Evolutionary conservation across 2,329 filamentous ascomycete genomes (phyloP).

Genomic region (Trichophyton schoenleinii): DNA sequence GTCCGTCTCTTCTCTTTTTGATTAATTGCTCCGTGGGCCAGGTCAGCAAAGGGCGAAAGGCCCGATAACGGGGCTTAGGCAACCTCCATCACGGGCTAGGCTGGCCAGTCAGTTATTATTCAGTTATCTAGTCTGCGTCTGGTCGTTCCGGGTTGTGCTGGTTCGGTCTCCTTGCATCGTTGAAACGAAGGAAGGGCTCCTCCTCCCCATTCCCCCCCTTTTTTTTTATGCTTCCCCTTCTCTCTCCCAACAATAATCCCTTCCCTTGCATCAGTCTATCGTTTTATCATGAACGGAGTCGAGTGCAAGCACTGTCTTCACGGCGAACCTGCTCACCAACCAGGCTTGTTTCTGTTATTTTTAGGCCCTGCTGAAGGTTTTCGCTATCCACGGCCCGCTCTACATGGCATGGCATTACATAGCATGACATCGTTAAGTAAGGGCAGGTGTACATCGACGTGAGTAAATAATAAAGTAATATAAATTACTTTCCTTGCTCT

Average conservation of each 20-base stretch:
- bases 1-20: not conserved
- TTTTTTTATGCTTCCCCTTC: not conserved
- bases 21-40: conserved; percentile 1
- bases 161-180: not conserved
- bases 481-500: too few relatives aligned
- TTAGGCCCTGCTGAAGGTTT: conserved; percentile 3
- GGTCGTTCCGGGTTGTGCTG: not conserved
- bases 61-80: not conserved
- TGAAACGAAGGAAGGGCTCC: not conserved
- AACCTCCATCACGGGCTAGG: too few relatives aligned
- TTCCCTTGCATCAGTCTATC: not conserved
- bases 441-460: not conserved
- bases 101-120: not conserved
- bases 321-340: too few relatives aligned
- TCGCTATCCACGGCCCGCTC: conserved; percentile 1
- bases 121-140: too few relatives aligned
- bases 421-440: not conserved
- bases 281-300: not conserved
- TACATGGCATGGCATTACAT: conserved; percentile 1
- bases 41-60: not conserved
- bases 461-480: too few relatives aligned
- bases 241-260: not conserved
- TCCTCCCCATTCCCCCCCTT: not conserved
- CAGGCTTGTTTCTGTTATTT: not conserved
- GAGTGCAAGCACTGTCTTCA: too few relatives aligned